Percentiles rank a stretch among this genome's conserved stretches.
phyloP scores from a whole-genome alignment of 2,329 filamentous ascomycete genomes.

The Ascochyta pisi region DNA sequence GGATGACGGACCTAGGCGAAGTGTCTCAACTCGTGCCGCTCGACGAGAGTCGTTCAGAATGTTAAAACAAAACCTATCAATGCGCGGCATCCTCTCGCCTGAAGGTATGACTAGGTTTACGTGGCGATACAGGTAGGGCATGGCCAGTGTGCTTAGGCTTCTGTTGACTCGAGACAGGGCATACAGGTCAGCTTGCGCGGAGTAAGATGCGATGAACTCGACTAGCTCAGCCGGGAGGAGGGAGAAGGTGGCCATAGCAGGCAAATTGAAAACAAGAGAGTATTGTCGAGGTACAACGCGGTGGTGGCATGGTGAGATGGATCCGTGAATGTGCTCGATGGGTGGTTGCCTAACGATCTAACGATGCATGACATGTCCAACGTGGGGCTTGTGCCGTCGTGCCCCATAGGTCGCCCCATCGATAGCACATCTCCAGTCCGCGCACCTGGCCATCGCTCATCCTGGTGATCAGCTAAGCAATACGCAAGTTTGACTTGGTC shows the following conservation, averaged over 20 bases:
- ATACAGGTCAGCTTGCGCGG: conserved; percentile 27
- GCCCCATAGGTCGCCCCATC: background rate
- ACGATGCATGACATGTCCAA: background rate
- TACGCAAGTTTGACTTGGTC: too few species aligned
- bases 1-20: conserved; percentile 30
- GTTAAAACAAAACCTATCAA: conserved; percentile 35
- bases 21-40: conserved; percentile 27
- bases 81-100: conserved; percentile 27
- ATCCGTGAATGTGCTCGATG: background rate
- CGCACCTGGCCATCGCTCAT: too few species aligned
- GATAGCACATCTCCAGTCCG: too few species aligned
- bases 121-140: conserved; percentile 33
- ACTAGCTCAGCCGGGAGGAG: conserved; percentile 34
- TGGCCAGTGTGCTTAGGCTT: conserved; percentile 18
- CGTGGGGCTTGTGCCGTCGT: background rate
- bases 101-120: conserved; percentile 31
- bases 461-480: too few species aligned
- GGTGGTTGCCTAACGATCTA: conserved; percentile 2
- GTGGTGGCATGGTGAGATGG: background rate
- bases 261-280: background rate
- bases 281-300: background rate
- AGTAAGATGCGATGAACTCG: conserved; percentile 29
- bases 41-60: conserved; percentile 24
- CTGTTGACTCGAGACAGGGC: conserved; percentile 23
- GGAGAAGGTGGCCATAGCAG: conserved; percentile 28